Base-by-base conservation (phyloP, 2,329 filamentous ascomycete species). In the Periglandula ipomoeae region DNA sequence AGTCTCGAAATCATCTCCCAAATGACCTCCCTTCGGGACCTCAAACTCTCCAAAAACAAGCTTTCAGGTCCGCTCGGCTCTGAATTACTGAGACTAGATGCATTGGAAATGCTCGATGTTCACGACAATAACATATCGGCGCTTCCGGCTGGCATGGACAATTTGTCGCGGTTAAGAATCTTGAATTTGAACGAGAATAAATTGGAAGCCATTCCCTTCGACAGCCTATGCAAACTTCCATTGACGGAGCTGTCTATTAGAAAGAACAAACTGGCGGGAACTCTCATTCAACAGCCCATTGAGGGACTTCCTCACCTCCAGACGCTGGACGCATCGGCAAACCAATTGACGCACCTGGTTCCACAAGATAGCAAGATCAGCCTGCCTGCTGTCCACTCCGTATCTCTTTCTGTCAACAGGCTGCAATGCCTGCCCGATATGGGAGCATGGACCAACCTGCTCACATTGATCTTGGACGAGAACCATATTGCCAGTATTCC, bases 121-220 rank as follows among this genome's bases (percentile, higher is more conserved):
- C 87, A 88, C 53, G 78, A 79, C 13, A 98, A 98, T 66, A 79
- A 81, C 52, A 74, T 98, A 19, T 81, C 83, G 7, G 73, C 74
- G 1, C 70, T 98, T 15, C 87, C 89, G 0, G 67, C 76, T 9
- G 76, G 78, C 11, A 61, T 96, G 2, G 74, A 75, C n/a, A 76
- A 79, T 24, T 75, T 97, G 53, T 70, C 71, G 3, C 78, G 77
- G 22, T 75, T 98, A 26, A 82, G 86, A 23, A 76, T 86, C 9
- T 70, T 97, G 45, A 91, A 95, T 59, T 63, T 96, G 20, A 81
- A 84, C 50, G 81, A 89, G 55, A 98, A 98, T 58, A 76, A 78
- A 47, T 75, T 98, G 24, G 79, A 78, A 44, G 73, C 74, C 2
- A 62, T 96, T 11, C 85, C 87, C 0, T 86, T 91, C 59, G 78